Base-by-base conservation (phyloP, 768 basidiomycete genomes). In the Rhodotorula paludigena region DNA sequence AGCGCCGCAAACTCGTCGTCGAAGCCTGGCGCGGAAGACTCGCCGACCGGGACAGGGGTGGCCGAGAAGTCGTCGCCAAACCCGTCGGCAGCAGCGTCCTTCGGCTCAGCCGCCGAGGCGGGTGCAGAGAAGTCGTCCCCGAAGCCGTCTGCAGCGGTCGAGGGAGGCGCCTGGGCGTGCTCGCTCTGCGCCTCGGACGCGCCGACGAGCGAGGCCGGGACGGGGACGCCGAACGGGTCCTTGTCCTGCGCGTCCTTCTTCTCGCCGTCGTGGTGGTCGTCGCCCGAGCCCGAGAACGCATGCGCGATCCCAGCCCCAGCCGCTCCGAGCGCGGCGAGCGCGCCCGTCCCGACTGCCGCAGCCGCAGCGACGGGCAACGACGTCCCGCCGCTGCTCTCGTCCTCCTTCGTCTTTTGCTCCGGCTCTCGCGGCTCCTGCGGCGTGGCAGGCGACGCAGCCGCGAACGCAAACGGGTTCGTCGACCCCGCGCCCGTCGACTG, bases 241-340 rank as follows among this genome's bases (percentile, higher is more conserved):
- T 21, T 21, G 20, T 53, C 51, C 72, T 89, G 86, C 0, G 80
- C 81, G 33, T 81, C 82, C 44, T 84, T 82, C 62, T 81, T 82
- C 76, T 89, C 88, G 66, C 81, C 81, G 14, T 44, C 21, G 25
- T 21, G 30, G 47, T 44, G 28, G 8, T n/a, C 54, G 5, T 39
- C 39, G 1, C 60, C 64, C 8, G 15, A 18, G 20, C 11, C 33
- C 11, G 28, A 30, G 23, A 71, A 14, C 9, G 63, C 72, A 16
- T 45, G 21, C 1, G 42, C 47, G 33, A 63, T 45, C 21, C 61
- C 62, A 11, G 39, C 51, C 8, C 49, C 71, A 0, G 53, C 62
- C 15, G 71, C 63, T 6, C 63, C 61, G 33, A 68, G 39, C 6
- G 65, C 68, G 6, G 64, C 64, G 21, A 69, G 53, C 8, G 69